These are phyloP conservation scores for Isoetes engelmannii DNA, from an alignment of 83 land plant species.

Conservation along the genomic window DNA sequence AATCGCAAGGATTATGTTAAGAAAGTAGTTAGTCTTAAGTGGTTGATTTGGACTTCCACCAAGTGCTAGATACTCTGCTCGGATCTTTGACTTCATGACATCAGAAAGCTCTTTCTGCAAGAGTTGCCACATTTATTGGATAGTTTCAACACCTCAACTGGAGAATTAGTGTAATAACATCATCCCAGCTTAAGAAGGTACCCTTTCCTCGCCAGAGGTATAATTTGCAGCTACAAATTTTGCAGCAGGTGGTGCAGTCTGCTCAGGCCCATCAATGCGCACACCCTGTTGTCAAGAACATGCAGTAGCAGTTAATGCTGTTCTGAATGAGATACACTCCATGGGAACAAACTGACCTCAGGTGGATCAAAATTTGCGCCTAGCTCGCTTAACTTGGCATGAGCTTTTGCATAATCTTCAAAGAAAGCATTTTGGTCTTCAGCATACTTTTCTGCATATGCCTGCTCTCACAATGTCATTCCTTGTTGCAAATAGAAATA, in stretches of 20 bases:
- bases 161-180: too few relatives aligned
- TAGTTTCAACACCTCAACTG: too few relatives aligned
- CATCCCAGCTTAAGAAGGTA: background rate
- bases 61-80: constrained; percentile 87
- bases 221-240: constrained; percentile 87
- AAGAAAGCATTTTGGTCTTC: constrained; percentile 81
- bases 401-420: constrained; percentile 94
- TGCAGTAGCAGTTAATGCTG: background rate
- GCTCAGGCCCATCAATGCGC: constrained; percentile 40
- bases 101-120: constrained; percentile 85
- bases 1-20: constrained; percentile 70
- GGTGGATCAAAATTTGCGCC: constrained; percentile 95
- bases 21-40: constrained; percentile 74
- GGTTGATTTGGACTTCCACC: constrained; percentile 95
- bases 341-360: constrained; percentile 37
- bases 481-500: background rate
- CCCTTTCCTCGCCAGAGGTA: constrained; percentile 38
- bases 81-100: constrained; percentile 82
- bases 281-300: constrained; percentile 44
- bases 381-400: constrained; percentile 87
- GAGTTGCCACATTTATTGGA: too few relatives aligned
- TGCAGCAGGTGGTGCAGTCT: constrained; percentile 39
- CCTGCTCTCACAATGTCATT: constrained; percentile 33
- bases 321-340: background rate
- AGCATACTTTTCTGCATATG: constrained; percentile 91